These are phyloP conservation scores for Isatis lusitanica DNA, from an alignment of 441 rosid species.

Conservation along the genomic window DNA sequence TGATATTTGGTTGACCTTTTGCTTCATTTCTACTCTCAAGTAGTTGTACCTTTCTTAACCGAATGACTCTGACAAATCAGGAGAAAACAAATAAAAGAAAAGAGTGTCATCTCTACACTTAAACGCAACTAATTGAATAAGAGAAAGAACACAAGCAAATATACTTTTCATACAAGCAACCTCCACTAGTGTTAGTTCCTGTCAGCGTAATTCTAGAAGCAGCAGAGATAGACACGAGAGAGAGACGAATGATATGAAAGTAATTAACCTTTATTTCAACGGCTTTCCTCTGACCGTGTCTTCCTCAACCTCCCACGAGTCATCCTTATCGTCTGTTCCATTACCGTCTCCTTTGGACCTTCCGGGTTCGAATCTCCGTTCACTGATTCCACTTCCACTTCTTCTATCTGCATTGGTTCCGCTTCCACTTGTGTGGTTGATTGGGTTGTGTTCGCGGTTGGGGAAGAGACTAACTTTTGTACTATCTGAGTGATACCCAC, in stretches of 20 bases:
- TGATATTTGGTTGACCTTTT: not conserved
- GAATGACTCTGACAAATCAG: not conserved
- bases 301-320: slow-evolving; percentile 56
- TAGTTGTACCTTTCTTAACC: slow-evolving; percentile 17
- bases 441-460: slow-evolving; percentile 6
- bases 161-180: slow-evolving; percentile 30
- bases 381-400: slow-evolving; percentile 41
- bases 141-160: slow-evolving; percentile 11
- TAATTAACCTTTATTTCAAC: slow-evolving; percentile 26
- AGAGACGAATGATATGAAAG: slow-evolving; percentile 11
- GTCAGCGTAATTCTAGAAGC: slow-evolving; percentile 27
- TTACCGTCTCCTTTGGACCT: slow-evolving; percentile 48
- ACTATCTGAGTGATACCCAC: slow-evolving; percentile 23
- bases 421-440: slow-evolving; percentile 35
- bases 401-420: slow-evolving; percentile 41
- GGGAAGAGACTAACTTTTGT: slow-evolving; percentile 40
- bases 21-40: slow-evolving; percentile 31
- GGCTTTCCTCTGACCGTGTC: slow-evolving; percentile 46
- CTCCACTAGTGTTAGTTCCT: slow-evolving; percentile 21
- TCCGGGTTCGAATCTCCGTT: slow-evolving; percentile 44
- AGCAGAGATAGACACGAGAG: not conserved
- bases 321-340: slow-evolving; percentile 48
- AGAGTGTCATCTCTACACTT: slow-evolving; percentile 5
- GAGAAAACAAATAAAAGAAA: slow-evolving; percentile 15
- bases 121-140: slow-evolving; percentile 7